Conservation (phyloP, 2,329 filamentous ascomycete genomes). For the Pseudogymnoascus pannorum region DNA sequence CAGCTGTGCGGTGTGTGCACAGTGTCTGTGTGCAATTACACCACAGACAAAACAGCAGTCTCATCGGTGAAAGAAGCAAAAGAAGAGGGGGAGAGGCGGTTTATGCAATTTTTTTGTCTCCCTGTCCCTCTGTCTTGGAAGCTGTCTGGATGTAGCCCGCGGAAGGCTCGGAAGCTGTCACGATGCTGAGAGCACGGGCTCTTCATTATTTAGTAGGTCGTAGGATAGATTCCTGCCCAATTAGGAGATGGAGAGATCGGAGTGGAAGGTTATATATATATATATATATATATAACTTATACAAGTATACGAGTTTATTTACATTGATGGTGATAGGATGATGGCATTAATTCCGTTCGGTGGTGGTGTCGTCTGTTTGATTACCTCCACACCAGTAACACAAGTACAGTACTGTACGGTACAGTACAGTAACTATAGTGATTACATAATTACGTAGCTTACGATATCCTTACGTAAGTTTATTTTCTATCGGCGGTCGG, state of each 20-base stretch:
- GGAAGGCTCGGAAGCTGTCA: background rate
- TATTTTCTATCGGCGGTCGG: background rate
- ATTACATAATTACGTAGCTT: constrained; percentile 1
- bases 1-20: no score
- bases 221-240: background rate
- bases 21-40: no score
- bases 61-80: background rate
- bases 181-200: background rate
- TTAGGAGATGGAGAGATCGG: background rate
- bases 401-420: no score
- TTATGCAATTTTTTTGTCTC: no score
- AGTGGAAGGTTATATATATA: no score
- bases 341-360: background rate
- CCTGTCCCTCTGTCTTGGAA: background rate
- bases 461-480: background rate
- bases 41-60: background rate
- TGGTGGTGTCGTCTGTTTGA: background rate
- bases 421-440: background rate
- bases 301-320: no score
- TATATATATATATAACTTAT: no score
- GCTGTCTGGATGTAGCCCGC: background rate
- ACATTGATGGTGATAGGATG: background rate
- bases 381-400: no score
- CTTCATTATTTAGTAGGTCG: background rate
- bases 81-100: background rate